A percentile compares a stretch with the other conserved stretches of the same genome.
Evolutionary conservation across 768 basidiomycete genomes (phyloP).

Genomic region (Hydnum rufescens): DNA sequence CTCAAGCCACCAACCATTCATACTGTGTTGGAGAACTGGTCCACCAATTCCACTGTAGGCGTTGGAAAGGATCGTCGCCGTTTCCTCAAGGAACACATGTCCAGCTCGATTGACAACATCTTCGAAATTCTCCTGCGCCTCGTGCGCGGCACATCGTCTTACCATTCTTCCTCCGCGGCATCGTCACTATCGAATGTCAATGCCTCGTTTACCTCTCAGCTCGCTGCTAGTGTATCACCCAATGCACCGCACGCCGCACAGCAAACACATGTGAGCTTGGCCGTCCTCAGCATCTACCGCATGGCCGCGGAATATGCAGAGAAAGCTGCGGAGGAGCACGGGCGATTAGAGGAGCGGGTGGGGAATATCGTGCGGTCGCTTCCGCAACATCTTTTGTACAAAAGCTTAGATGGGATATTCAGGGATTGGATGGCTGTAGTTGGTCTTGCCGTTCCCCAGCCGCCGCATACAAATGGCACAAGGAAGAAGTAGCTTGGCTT

Average conservation of each 20-base stretch:
- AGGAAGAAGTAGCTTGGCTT: too few relatives aligned
- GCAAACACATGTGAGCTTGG: conserved; percentile 87
- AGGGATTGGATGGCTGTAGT: too few relatives aligned
- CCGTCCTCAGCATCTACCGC: conserved; percentile 78
- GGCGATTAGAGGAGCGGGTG: conserved; percentile 53
- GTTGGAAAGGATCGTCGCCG: conserved; percentile 55
- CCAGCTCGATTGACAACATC: conserved; percentile 58
- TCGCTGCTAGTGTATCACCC: conserved; percentile 24
- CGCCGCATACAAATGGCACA: too few relatives aligned
- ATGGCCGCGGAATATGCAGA: conserved; percentile 67
- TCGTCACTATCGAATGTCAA: conserved; percentile 22
- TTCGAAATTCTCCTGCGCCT: conserved; percentile 84
- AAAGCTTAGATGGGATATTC: conserved; percentile 86
- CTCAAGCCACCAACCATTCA: conserved; percentile 73
- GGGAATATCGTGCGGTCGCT: conserved; percentile 82
- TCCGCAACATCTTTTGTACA: conserved; percentile 72
- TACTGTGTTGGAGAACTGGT: conserved; percentile 82
- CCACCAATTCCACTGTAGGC: conserved; percentile 63
- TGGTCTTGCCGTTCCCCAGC: too few relatives aligned
- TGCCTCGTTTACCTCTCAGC: conserved; percentile 31
- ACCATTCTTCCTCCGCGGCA: conserved; percentile 37
- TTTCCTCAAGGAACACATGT: conserved; percentile 78
- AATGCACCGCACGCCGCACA: conserved; percentile 66
- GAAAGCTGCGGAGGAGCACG: conserved; percentile 32
- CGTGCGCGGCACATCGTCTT: conserved; percentile 33